Evolutionary conservation across 2,329 filamentous ascomycete species (phyloP).

Genomic region (Cryoendolithus antarcticus): DNA sequence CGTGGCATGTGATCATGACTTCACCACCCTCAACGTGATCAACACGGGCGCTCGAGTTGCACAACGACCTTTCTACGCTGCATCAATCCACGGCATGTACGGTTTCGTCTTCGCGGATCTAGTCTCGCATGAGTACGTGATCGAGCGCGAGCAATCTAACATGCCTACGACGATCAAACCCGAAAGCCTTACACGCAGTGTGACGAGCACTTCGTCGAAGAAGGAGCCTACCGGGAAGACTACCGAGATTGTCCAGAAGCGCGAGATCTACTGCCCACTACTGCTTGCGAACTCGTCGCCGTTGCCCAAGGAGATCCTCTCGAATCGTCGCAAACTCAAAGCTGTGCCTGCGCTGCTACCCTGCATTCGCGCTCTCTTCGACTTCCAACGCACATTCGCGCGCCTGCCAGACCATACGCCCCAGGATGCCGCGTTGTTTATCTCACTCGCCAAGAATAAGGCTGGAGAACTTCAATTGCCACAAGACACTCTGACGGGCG

Average conservation of each 20-base stretch:
- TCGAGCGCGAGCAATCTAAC: constrained; percentile 76
- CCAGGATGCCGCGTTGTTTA: constrained; percentile 65
- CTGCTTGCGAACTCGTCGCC: constrained; percentile 67
- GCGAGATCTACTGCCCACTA: constrained; percentile 80
- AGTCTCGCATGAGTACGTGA: constrained; percentile 77
- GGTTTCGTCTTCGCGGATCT: constrained; percentile 93
- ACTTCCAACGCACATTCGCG: constrained; percentile 48
- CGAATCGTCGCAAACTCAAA: constrained; percentile 53
- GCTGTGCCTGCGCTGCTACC: constrained; percentile 75
- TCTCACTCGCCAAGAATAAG: constrained; percentile 61
- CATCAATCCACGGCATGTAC: constrained; percentile 77
- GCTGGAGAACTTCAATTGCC: constrained; percentile 52
- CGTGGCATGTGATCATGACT: constrained; percentile 78
- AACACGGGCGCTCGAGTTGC: constrained; percentile 77
- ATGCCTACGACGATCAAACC: constrained; percentile 42
- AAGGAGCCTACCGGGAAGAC: constrained; percentile 53
- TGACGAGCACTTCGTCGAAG: constrained; percentile 59
- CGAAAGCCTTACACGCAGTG: constrained; percentile 67
- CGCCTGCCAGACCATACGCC: constrained; percentile 38
- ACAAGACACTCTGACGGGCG: constrained; percentile 30
- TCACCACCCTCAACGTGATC: constrained; percentile 61
- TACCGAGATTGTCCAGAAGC: constrained; percentile 80
- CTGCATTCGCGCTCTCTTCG: constrained; percentile 85
- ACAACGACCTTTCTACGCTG: constrained; percentile 75
- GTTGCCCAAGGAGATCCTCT: constrained; percentile 55